Evolutionary conservation across 495 filamentous ascomycete species (phyloP).

Genomic region (Trichocladium antarcticum): DNA sequence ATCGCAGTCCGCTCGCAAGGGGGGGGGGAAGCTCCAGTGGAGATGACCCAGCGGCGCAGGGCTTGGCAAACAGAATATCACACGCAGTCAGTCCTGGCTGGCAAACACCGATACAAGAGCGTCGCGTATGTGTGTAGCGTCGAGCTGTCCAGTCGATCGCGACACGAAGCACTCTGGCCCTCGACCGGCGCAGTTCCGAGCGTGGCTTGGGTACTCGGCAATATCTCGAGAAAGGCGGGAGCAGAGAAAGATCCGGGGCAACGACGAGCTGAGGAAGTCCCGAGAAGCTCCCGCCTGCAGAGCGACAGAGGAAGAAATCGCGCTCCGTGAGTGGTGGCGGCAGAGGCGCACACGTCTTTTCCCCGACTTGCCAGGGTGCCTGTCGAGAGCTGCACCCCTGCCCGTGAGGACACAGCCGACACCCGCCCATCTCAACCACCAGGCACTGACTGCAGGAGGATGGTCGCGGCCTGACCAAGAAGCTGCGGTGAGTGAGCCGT

Average conservation of each 20-base stretch:
- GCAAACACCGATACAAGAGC: not conserved
- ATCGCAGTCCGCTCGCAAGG: not conserved
- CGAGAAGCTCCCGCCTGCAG: slow-evolving; percentile 6
- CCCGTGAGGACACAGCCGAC: slow-evolving; percentile 6
- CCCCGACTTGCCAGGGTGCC: slow-evolving; percentile 6
- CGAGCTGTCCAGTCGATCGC: not conserved
- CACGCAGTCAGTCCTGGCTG: not conserved
- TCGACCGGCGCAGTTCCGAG: not conserved
- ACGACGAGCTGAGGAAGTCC: slow-evolving; percentile 1
- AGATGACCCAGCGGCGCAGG: slow-evolving; percentile 18
- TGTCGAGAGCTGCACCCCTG: slow-evolving; percentile 10
- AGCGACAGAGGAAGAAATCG: not conserved
- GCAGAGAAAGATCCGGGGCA: not conserved
- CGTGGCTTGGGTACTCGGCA: not conserved
- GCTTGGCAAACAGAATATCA: slow-evolving; percentile 15
- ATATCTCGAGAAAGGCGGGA: not conserved
- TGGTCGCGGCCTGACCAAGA: not conserved
- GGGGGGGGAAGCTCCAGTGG: not conserved
- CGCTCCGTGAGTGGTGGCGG: not conserved
- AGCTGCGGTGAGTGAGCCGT: not conserved
- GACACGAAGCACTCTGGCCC: not conserved
- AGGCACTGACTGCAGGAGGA: not conserved
- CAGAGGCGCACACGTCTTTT: not conserved
- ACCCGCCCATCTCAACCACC: slow-evolving; percentile 3
- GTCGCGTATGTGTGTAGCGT: not conserved